Evolutionary conservation across 768 basidiomycete species (phyloP), one percentile per base, ranked within the genome.

Genomic region (Boletus speciosus): DNA sequence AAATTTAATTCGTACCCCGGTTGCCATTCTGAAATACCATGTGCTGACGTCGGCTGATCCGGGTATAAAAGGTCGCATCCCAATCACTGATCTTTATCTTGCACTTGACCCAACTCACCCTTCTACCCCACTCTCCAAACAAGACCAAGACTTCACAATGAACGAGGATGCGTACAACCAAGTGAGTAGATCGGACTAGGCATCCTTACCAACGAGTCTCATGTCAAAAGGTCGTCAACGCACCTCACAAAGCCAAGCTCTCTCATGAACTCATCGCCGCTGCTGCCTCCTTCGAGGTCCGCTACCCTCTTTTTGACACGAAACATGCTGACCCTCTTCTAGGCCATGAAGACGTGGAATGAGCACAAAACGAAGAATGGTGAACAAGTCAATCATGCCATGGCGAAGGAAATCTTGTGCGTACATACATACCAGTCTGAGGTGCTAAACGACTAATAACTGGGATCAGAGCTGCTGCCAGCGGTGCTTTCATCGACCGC

Each of bases 211-310:
- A 37, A 62, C 43, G 5, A 19, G 27, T 51, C 29, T 41, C 32
- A 1, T 25, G 36, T 48, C 19, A 34, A 56, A 29, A 85, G 82
- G 77, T 79, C 43, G 35, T 51, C 16, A 77, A 76, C 46, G 74
- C 75, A 14, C 76, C 75, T 10, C 85, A 86, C 74, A 71, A 84
- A 71, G 80, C 85, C 1, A 52, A 69, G 52, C 69, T 86, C 49
- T 80, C 83, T 9, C 86, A 89, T 66, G 82, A 89, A 70, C 66
- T 88, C 40, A 76, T 89, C 57, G 82, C 83, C 44, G 85, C 71
- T 39, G 87, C 87, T 42, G 86, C 85, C 6, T 69, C 83, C 29
- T 88, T 77, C 68, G 84, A 82, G 76, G 84, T 81, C 35, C 12
- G 69, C 46, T 16, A 1, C 29, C 15, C 19, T 6, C 5, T 25